A percentile compares a stretch with the other conserved stretches of the same genome.
Evolutionary conservation across 106 monocot species (phyloP).

Genomic region (Dioscorea zingiberensis): DNA sequence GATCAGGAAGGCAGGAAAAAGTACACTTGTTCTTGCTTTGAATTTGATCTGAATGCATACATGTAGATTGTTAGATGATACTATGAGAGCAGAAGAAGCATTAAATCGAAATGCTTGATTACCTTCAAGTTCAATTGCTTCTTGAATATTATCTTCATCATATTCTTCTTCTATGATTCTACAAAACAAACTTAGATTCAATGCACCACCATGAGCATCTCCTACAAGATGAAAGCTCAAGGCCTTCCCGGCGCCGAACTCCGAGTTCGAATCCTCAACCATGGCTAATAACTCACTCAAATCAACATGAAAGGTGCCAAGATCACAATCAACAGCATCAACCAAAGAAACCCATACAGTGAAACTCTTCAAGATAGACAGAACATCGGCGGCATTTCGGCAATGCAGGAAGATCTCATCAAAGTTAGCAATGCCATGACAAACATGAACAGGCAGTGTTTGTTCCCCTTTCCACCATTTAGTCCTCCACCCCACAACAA

Average conservation of each 20-base stretch:
- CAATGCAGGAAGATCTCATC: constrained; percentile 59
- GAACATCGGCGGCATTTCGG: constrained; percentile 8
- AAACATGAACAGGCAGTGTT: constrained; percentile 26
- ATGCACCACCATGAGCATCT: constrained; percentile 21
- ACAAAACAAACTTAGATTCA: constrained; percentile 27
- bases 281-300: constrained; percentile 14
- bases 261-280: constrained; percentile 4
- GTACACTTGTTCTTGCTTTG: constrained; percentile 18
- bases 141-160: neutral
- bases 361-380: constrained; percentile 16
- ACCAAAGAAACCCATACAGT: constrained; percentile 33
- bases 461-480: constrained; percentile 36
- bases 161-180: constrained; percentile 28
- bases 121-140: neutral
- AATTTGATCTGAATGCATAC: constrained; percentile 1
- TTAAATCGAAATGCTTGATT: neutral
- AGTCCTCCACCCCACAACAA: constrained; percentile 48
- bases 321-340: constrained; percentile 19
- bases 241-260: constrained; percentile 32
- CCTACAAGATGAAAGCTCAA: constrained; percentile 35
- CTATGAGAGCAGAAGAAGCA: neutral
- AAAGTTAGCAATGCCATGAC: constrained; percentile 21
- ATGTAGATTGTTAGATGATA: too few relatives aligned
- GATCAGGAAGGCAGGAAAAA: constrained; percentile 33
- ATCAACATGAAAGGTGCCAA: constrained; percentile 43